These are phyloP conservation scores for Sphenostylis stenocarpa DNA, from an alignment of 306 rosid genomes.

Conservation along the genomic window DNA sequence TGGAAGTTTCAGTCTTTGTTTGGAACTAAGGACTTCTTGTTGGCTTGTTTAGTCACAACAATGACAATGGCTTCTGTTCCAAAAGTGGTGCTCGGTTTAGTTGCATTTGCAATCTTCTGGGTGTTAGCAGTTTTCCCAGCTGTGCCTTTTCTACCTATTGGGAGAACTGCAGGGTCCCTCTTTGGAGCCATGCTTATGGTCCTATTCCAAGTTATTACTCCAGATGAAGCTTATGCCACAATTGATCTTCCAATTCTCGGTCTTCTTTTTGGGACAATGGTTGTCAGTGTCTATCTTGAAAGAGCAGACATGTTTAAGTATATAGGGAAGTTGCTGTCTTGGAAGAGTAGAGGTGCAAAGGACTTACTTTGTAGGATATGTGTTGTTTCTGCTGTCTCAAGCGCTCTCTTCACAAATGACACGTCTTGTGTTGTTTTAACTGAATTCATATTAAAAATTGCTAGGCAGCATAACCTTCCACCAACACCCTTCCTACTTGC, in stretches of 20 bases:
- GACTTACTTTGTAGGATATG: conserved; percentile 71
- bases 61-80: conserved; percentile 59
- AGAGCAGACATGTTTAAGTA: conserved; percentile 77
- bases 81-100: conserved; percentile 64
- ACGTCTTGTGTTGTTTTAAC: conserved; percentile 78
- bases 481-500: conserved; percentile 83
- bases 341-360: conserved; percentile 81
- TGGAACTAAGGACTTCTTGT: not conserved
- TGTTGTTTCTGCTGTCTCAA: conserved; percentile 65
- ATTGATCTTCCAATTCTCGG: conserved; percentile 78
- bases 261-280: conserved; percentile 84
- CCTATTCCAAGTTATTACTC: conserved; percentile 52
- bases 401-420: conserved; percentile 84
- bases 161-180: conserved; percentile 79
- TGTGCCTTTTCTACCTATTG: conserved; percentile 70
- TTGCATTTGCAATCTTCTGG: conserved; percentile 71
- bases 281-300: conserved; percentile 74
- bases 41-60: conserved; percentile 22
- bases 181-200: conserved; percentile 84
- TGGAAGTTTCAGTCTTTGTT: conserved; percentile 15
- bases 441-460: conserved; percentile 73
- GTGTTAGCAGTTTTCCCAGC: conserved; percentile 74
- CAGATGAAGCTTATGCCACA: conserved; percentile 65
- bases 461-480: conserved; percentile 75
- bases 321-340: conserved; percentile 64